Conservation (phyloP, 495 filamentous ascomycete genomes). For the Ascobolus immersus region DNA sequence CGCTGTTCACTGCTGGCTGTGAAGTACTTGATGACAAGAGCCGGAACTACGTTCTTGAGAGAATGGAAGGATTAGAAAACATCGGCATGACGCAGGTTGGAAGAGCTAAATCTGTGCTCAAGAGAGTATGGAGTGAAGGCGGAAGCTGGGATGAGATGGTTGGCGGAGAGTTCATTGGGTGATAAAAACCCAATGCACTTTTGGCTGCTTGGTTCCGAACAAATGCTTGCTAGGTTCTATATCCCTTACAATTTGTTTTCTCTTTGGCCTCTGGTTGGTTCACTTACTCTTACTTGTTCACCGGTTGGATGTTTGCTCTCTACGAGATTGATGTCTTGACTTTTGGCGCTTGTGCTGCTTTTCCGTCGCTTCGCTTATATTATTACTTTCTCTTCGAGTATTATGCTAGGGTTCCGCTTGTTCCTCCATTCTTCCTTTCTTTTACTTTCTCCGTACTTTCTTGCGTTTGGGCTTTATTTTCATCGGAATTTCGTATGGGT, state of each 20-base stretch:
- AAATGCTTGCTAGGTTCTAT: constrained; percentile 2
- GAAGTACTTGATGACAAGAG: constrained; percentile 33
- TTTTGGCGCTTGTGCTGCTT: neutral
- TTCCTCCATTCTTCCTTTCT: neutral
- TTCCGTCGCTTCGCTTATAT: neutral
- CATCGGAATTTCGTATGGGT: too few relatives aligned
- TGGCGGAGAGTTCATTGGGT: constrained; percentile 42
- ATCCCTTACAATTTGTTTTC: constrained; percentile 6
- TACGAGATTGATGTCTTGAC: constrained; percentile 1
- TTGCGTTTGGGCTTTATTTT: too few relatives aligned
- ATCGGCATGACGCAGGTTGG: constrained; percentile 51
- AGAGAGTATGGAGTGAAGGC: constrained; percentile 37
- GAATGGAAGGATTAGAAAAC: constrained; percentile 44
- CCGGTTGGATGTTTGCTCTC: constrained; percentile 9
- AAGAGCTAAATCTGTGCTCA: constrained; percentile 34
- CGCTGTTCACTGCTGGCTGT: constrained; percentile 65
- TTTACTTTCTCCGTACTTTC: neutral
- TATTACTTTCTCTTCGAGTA: neutral
- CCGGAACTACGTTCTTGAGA: constrained; percentile 33
- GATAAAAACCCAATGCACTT: constrained; percentile 4
- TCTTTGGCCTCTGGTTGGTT: constrained; percentile 8
- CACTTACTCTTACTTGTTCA: constrained; percentile 8
- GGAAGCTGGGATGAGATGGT: constrained; percentile 37
- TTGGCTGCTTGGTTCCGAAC: constrained; percentile 4
- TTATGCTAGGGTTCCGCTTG: neutral